Evolutionary conservation across 805 yeast genomes (phyloP).

Genomic region (Zygosaccharomyces rouxii): DNA sequence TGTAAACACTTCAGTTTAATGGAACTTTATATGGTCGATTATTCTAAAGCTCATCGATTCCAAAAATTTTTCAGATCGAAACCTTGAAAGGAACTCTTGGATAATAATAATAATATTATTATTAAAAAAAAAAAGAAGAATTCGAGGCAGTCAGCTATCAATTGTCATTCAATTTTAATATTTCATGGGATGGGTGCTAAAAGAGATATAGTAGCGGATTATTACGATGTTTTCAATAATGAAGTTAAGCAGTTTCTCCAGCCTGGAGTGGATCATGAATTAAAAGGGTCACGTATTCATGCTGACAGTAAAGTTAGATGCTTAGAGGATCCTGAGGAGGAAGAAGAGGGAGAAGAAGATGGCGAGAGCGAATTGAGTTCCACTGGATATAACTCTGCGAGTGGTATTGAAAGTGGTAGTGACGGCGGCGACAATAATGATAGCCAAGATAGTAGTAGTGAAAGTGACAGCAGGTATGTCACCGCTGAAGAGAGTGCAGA

Average conservation of each 20-base stretch:
- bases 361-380: neutral
- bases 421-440: constrained; percentile 14
- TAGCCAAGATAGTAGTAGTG: constrained; percentile 8
- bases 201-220: constrained; percentile 15
- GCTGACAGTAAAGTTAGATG: constrained; percentile 16
- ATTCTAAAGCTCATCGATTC: neutral
- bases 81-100: neutral
- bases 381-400: constrained; percentile 1
- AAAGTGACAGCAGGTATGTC: constrained; percentile 6
- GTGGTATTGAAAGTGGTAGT: constrained; percentile 8
- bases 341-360: neutral
- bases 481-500: constrained; percentile 7
- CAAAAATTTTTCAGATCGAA: constrained; percentile 2
- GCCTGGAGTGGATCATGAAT: constrained; percentile 15
- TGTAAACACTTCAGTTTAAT: neutral
- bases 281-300: constrained; percentile 20
- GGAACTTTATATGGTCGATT: neutral
- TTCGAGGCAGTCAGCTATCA: neutral
- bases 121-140: neutral
- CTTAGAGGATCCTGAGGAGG: constrained; percentile 8
- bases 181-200: constrained; percentile 10
- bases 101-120: neutral
- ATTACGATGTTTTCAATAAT: constrained; percentile 19
- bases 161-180: neutral
- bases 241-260: constrained; percentile 21